Conservation (phyloP, 2,329 filamentous ascomycete species). For the Phaeosphaeriaceae sp. region DNA sequence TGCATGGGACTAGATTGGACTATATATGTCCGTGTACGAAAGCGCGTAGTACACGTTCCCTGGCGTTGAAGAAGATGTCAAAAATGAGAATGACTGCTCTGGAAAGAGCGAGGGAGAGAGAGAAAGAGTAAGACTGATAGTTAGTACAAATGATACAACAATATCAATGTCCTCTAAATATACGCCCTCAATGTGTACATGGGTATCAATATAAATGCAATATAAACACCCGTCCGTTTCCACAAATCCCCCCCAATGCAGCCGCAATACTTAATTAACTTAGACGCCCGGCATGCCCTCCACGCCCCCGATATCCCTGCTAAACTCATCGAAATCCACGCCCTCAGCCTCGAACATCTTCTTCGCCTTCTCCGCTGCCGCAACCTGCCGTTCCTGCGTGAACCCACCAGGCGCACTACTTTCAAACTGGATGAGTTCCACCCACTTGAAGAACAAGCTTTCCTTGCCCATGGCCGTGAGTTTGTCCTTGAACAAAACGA, state of each 20-base stretch:
- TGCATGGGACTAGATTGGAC: no score
- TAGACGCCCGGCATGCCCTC: conserved; percentile 59
- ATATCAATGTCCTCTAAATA: no score
- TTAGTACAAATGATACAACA: background rate
- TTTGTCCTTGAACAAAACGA: conserved; percentile 80
- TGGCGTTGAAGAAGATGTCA: no score
- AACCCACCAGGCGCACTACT: conserved; percentile 80
- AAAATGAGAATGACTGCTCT: no score
- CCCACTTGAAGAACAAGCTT: conserved; percentile 88
- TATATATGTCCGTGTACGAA: no score
- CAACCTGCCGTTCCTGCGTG: conserved; percentile 73
- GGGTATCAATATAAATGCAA: conserved; percentile 6
- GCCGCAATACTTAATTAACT: no score
- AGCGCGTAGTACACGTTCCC: no score
- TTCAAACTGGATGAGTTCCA: conserved; percentile 90
- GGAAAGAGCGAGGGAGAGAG: background rate
- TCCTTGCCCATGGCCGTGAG: conserved; percentile 81
- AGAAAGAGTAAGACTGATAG: background rate
- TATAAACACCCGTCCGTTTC: background rate
- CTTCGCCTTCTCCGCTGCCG: conserved; percentile 75
- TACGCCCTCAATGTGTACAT: conserved; percentile 5
- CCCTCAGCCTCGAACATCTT: conserved; percentile 75
- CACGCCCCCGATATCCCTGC: conserved; percentile 71
- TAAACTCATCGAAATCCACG: conserved; percentile 83
- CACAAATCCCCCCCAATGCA: no score